These are phyloP conservation scores for Chalciporus piperatus DNA, from an alignment of 768 basidiomycete genomes.

Conservation along the genomic window DNA sequence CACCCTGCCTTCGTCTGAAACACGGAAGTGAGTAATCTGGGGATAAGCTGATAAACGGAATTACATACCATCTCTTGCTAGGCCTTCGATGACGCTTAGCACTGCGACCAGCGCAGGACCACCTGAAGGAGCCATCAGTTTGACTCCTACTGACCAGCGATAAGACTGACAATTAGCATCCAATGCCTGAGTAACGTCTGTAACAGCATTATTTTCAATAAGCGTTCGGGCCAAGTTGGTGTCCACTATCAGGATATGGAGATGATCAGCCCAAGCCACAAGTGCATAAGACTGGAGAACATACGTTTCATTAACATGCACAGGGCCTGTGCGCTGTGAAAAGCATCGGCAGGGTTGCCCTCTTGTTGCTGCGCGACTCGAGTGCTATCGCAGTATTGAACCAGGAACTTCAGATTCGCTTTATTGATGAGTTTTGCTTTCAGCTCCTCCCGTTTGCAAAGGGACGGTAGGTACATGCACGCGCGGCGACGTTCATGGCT, in stretches of 20 bases:
- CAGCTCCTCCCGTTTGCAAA: conserved; percentile 21
- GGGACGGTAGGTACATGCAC: conserved; percentile 29
- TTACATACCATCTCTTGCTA: conserved; percentile 14
- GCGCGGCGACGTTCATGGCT: conserved; percentile 15
- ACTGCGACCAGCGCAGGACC: conserved; percentile 20
- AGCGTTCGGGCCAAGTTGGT: conserved; percentile 8
- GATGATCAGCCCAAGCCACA: background rate
- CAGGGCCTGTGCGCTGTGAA: conserved; percentile 27
- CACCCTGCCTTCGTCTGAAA: conserved; percentile 5
- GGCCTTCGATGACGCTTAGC: conserved; percentile 16
- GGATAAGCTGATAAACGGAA: too few species aligned
- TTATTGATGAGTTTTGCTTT: conserved; percentile 13
- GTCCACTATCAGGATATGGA: conserved; percentile 12
- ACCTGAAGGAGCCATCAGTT: conserved; percentile 7
- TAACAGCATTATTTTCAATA: conserved; percentile 15
- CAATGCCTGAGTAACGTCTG: conserved; percentile 16
- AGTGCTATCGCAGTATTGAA: conserved; percentile 16
- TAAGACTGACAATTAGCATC: conserved; percentile 15
- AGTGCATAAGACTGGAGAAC: background rate
- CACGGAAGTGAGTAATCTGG: background rate
- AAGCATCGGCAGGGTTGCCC: conserved; percentile 15
- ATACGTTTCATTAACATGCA: conserved; percentile 24
- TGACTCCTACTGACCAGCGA: background rate
- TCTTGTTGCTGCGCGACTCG: conserved; percentile 13
- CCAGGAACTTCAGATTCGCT: conserved; percentile 15